Evolutionary conservation across 2,329 filamentous ascomycete species (phyloP), one percentile per base, ranked within the genome.

Genomic region (Xylaria sp.): DNA sequence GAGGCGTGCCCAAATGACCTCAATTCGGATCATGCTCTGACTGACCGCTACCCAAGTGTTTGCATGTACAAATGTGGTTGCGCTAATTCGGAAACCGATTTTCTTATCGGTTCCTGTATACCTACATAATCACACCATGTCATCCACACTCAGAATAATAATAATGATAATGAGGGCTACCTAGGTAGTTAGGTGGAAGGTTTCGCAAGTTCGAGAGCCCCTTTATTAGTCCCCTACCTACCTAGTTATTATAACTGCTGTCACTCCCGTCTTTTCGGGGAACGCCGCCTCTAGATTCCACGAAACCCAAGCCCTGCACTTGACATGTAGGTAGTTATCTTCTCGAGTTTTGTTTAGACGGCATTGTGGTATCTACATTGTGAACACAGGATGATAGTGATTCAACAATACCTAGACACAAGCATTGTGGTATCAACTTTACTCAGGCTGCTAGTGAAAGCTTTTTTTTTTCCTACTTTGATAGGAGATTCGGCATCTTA

Each of bases 11-110:
- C 51, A 68, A 47, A 34, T 27, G 42, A 42, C 32, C 51, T 57
- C 50, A 27, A 32, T 59, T 30, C 42, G 54, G 36, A 19, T 32
- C 34, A 32, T 61, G 27, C 39, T 48, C 61, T 61, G 56, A 61
- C 61, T 58, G 56, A 64, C 61, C 61, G 61, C 65, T 64, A 45
- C 51, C 45, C 34, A 36, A 34, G 34, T 39, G 57, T 42, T 65
- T 68, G 56, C 56, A 32, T 61, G 51, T 30, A 57, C 34, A 61
- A 45, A 45, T 24, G 12, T 48, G 27, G 42, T 48, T 45, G 48
- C 24, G 12, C 36, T 50, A 47, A 30, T 42, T 61, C 14, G 50
- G 27, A 51, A 61, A 53, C 17, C 42, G 21, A 39, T 34, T 34
- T 14, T 19, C 17, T 32, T 55, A 55, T 36, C 51, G 27, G 34